Base-by-base conservation (phyloP, 208 protist genomes). In the Wallacemonas collosoma region DNA sequence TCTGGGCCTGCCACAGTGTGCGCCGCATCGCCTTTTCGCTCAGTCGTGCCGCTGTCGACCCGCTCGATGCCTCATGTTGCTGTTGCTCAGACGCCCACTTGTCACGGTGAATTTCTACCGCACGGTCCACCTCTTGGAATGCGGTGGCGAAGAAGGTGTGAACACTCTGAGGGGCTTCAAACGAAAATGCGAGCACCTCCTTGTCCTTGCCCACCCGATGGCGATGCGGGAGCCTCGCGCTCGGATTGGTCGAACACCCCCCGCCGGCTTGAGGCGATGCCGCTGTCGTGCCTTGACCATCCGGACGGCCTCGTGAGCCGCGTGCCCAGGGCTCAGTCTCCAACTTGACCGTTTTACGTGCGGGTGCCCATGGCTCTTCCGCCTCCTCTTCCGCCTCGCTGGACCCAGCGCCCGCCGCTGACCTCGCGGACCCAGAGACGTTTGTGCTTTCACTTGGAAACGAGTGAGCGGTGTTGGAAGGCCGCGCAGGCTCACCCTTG, bases 121-220 rank as follows among this genome's bases (percentile, higher is more conserved):
- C 64, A 7, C 35, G 51, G 58, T 79, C 75, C n/a, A 83, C 73
- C 40, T 64, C 47, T 26, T 76, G 55, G 75, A 90, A 90, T 3
- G 78, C 73, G 53, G 70, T 66, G 1, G 80, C 75, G 56, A 80
- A 90, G 62, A 87, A 86, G 38, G 66, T 74, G 56, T 87, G 79
- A 2, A 79, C 47, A 55, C 73, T 85, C 35, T 78, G 69, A 0
- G 79, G 72, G 35, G 63, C 68, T 7, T 44, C 39, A 70, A 83
- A 83, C 45, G 60, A 54, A 11, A 72, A 75, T 1, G 57, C 26
- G 11, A 83, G 66, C 67, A 8, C 57, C 12, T 65, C 60, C 60
- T 65, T 65, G 60, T 65, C 60, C 11, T 26, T 48, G 60, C 60
- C 43, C 8, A 65, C 40, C 15, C 43, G 60, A 17, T 50, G 43